Evolutionary conservation across 1,139 yeast genomes (phyloP).

Genomic region (Hyphopichia wangnamkhiaoensis): DNA sequence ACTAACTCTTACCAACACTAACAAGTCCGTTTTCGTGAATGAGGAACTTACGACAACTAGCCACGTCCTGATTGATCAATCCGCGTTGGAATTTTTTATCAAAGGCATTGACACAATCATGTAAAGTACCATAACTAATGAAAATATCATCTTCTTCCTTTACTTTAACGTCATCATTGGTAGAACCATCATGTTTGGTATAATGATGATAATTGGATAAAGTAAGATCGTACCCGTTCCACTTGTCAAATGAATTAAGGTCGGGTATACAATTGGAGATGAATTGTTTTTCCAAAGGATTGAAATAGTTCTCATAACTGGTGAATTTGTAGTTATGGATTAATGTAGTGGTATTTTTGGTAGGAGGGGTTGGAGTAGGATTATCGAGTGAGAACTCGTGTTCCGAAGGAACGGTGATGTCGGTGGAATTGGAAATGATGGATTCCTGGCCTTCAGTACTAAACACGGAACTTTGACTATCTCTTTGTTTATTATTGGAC

Average conservation of each 20-base stretch:
- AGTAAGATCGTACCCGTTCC: constrained; percentile 36
- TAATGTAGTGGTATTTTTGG: not conserved
- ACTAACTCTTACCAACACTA: constrained; percentile 14
- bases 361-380: not conserved
- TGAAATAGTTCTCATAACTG: constrained; percentile 26
- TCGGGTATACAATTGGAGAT: constrained; percentile 42
- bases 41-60: constrained; percentile 26
- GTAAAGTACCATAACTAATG: constrained; percentile 17
- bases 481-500: too few species aligned
- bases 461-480: too few species aligned
- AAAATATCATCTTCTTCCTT: constrained; percentile 14
- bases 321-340: constrained; percentile 21
- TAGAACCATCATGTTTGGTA: constrained; percentile 13
- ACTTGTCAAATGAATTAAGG: constrained; percentile 42
- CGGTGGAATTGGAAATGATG: constrained; percentile 1
- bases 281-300: constrained; percentile 35
- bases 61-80: constrained; percentile 8
- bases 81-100: constrained; percentile 11
- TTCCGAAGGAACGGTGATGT: constrained; percentile 3
- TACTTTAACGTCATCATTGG: constrained; percentile 10
- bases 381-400: too few species aligned
- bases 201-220: constrained; percentile 31
- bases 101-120: constrained; percentile 11
- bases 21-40: constrained; percentile 39
- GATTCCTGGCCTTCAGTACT: too few species aligned